Evolutionary conservation across 2,329 filamentous ascomycete species (phyloP).

Genomic region (Penicillium sp.): DNA sequence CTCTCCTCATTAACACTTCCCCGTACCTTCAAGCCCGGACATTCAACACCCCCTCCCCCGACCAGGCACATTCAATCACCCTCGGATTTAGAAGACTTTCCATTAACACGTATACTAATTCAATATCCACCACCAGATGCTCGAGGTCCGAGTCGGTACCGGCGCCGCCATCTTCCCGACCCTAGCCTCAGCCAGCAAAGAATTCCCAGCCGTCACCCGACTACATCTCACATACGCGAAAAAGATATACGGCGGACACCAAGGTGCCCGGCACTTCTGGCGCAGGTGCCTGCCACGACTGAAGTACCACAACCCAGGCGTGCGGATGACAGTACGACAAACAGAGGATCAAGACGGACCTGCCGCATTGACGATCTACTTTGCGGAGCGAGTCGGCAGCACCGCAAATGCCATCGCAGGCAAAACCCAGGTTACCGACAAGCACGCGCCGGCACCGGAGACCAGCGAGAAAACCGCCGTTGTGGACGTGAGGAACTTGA

Average conservation of each 20-base stretch:
- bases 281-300: slow-evolving; percentile 72
- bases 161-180: slow-evolving; percentile 74
- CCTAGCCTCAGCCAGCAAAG: slow-evolving; percentile 26
- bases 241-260: slow-evolving; percentile 40
- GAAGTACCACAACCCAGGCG: slow-evolving; percentile 87
- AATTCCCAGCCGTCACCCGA: slow-evolving; percentile 39
- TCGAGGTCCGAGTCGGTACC: slow-evolving; percentile 71
- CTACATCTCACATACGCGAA: slow-evolving; percentile 44
- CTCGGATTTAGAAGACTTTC: not conserved
- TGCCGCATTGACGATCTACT: slow-evolving; percentile 42
- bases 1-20: not conserved
- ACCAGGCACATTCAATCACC: not conserved
- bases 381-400: slow-evolving; percentile 32
- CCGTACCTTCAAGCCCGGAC: slow-evolving; percentile 3
- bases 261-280: slow-evolving; percentile 75
- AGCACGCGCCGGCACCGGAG: slow-evolving; percentile 32
- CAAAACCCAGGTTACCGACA: slow-evolving; percentile 26
- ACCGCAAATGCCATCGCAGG: slow-evolving; percentile 25
- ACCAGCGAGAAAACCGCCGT: slow-evolving; percentile 32
- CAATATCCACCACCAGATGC: slow-evolving; percentile 50
- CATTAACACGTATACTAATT: not conserved
- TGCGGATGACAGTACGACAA: slow-evolving; percentile 78
- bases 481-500: slow-evolving; percentile 39
- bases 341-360: slow-evolving; percentile 50
- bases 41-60: not conserved